Conservation (phyloP, 805 yeast genomes). For the Hanseniaspora mollemarum region DNA sequence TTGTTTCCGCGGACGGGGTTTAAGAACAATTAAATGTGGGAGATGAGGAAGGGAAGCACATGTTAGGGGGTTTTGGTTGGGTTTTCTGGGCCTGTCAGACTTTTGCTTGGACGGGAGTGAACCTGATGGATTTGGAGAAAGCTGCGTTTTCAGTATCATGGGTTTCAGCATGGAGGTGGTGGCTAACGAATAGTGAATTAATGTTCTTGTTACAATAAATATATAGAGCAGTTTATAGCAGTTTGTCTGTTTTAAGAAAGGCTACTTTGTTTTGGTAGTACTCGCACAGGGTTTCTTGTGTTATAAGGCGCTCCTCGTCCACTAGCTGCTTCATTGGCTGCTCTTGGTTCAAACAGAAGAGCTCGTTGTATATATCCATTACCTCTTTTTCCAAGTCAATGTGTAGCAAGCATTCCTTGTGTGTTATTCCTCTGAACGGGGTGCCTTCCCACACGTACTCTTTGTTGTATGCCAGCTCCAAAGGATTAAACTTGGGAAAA, state of each 20-base stretch:
- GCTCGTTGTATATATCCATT: not conserved
- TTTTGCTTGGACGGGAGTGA: too few species aligned
- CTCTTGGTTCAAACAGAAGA: not conserved
- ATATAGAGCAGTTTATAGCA: too few species aligned
- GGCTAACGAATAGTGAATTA: too few species aligned
- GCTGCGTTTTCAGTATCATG: too few species aligned
- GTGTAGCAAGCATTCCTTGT: not conserved
- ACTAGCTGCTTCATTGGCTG: not conserved
- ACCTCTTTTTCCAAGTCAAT: slow-evolving; percentile 15
- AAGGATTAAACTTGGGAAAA: slow-evolving; percentile 33
- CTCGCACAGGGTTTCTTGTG: not conserved
- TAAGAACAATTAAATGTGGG: too few species aligned
- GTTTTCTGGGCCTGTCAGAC: too few species aligned
- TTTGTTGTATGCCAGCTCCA: slow-evolving; percentile 19
- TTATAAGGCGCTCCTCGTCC: not conserved
- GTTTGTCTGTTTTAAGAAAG: not conserved
- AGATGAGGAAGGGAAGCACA: too few species aligned
- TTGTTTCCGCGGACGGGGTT: too few species aligned
- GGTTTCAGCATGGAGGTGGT: too few species aligned
- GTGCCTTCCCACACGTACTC: slow-evolving; percentile 22
- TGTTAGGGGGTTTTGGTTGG: too few species aligned
- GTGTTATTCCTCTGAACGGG: slow-evolving; percentile 5
- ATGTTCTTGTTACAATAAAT: too few species aligned
- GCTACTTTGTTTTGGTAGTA: not conserved
- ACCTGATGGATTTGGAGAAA: too few species aligned